phyloP scores from a whole-genome alignment of 2,329 filamentous ascomycete species.

The Nemania sp. region DNA sequence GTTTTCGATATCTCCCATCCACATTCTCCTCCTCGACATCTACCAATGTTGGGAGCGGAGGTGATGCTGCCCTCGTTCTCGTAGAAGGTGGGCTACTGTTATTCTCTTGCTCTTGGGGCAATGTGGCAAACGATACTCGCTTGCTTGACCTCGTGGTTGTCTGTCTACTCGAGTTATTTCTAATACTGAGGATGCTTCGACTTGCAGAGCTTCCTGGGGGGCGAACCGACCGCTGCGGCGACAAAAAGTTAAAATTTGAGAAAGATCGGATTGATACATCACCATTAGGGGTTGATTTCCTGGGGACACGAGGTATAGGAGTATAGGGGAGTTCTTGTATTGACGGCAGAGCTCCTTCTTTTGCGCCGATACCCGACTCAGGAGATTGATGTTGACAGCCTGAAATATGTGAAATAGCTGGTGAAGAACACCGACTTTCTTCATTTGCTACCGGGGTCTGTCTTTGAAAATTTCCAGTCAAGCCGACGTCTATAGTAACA shows the following conservation, averaged over 20 bases:
- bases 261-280: slow-evolving; percentile 65
- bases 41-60: slow-evolving; percentile 57
- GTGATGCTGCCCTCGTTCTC: slow-evolving; percentile 53
- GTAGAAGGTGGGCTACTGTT: slow-evolving; percentile 33
- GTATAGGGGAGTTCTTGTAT: slow-evolving; percentile 30
- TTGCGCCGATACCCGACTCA: not conserved
- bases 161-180: slow-evolving; percentile 36
- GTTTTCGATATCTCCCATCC: slow-evolving; percentile 58
- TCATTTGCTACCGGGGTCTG: slow-evolving; percentile 2
- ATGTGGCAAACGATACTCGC: slow-evolving; percentile 54
- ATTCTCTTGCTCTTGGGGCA: slow-evolving; percentile 48
- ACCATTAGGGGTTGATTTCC: slow-evolving; percentile 58
- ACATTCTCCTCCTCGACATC: slow-evolving; percentile 50
- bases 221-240: slow-evolving; percentile 54
- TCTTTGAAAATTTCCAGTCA: not conserved
- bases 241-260: slow-evolving; percentile 64
- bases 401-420: not conserved
- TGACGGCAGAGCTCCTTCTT: slow-evolving; percentile 5
- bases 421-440: not conserved
- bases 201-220: slow-evolving; percentile 27
- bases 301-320: slow-evolving; percentile 49
- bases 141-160: slow-evolving; percentile 37
- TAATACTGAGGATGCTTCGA: slow-evolving; percentile 43
- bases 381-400: not conserved
- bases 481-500: not conserved